Conservation (phyloP, 2,329 filamentous ascomycete genomes). For the Hypocrella siamensis region DNA sequence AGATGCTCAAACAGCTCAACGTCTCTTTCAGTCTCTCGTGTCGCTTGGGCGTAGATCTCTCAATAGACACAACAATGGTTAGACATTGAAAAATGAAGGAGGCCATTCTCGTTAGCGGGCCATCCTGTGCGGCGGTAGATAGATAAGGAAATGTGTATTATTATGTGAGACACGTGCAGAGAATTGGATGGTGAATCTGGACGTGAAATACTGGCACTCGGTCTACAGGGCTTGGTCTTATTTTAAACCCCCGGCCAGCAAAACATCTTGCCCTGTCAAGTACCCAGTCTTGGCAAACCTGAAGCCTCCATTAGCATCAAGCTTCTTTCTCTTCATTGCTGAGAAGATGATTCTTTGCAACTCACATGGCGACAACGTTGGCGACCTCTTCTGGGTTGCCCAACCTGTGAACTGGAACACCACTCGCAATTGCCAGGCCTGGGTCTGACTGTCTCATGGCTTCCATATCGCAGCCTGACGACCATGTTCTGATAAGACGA, state of each 20-base stretch:
- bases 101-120: too few relatives aligned
- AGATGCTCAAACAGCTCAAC: too few relatives aligned
- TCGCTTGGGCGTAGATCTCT: too few relatives aligned
- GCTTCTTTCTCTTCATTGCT: not conserved
- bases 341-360: not conserved
- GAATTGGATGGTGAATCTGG: too few relatives aligned
- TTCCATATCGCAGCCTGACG: not conserved
- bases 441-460: conserved; percentile 1
- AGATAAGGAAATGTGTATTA: too few relatives aligned
- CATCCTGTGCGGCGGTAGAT: too few relatives aligned
- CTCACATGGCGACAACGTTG: conserved; percentile 5
- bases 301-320: not conserved
- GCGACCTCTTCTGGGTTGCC: conserved; percentile 4
- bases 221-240: too few relatives aligned
- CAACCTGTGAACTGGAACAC: conserved; percentile 3
- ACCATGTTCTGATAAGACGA: conserved; percentile 2
- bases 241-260: conserved; percentile 3
- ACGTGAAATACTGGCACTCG: too few relatives aligned
- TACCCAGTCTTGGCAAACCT: conserved; percentile 5
- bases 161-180: too few relatives aligned
- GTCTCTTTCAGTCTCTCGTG: too few relatives aligned
- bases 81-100: too few relatives aligned
- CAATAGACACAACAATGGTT: too few relatives aligned
- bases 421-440: conserved; percentile 3
- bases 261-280: conserved; percentile 5